Base-by-base conservation (phyloP, 2,329 filamentous ascomycete species). In the Microdochium trichocladiopsis region DNA sequence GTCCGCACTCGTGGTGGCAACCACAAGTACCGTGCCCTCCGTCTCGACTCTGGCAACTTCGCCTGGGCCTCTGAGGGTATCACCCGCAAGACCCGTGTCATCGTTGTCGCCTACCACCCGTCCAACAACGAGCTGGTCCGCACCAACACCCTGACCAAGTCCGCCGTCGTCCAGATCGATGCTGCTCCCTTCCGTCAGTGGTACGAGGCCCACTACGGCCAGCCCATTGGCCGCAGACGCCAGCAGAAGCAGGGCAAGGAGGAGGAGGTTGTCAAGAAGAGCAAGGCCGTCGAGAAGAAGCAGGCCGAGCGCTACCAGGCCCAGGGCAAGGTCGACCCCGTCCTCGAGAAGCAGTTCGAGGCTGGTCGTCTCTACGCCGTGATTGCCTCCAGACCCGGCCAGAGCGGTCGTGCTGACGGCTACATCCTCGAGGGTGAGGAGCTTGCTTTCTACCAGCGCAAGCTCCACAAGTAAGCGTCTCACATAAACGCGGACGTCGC, bases 51-150 rank as follows among this genome's bases (percentile, higher is more conserved):
- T 63, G 94, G 94, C 74, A 99, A 99, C 87, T 99, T 97, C 80
- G 92, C 92, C 69, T 99, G 94, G 94, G 93, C 90, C 70, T 96
- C 91, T 63, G 94, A 99, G 84, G 92, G 93, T 71, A 82, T 91
- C 77, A 89, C 93, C 78, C 93, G 94, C 86, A 99, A 99, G 87
- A 91, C 90, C 78, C 94, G 95, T 83, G 89, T 99, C 75, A 96
- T 99, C 75, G 91, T 82, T 70, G 95, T 99, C 79, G 88, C 87
- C 74, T 99, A 91, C 89, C 95, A 99, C 80, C 95, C 94, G 60
- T 96, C 93, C 75, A 99, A 99, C 92, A 99, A 99, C 90, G 94
- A 99, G 82, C 86, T 99, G 67, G 92, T 99, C 83, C 94, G 94
- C 73, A 99, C 94, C 78, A 99, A 99, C 88, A 97, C 94, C 81